These are phyloP conservation scores for Panellus pusillus DNA, from an alignment of 768 basidiomycete species.

Conservation along the genomic window DNA sequence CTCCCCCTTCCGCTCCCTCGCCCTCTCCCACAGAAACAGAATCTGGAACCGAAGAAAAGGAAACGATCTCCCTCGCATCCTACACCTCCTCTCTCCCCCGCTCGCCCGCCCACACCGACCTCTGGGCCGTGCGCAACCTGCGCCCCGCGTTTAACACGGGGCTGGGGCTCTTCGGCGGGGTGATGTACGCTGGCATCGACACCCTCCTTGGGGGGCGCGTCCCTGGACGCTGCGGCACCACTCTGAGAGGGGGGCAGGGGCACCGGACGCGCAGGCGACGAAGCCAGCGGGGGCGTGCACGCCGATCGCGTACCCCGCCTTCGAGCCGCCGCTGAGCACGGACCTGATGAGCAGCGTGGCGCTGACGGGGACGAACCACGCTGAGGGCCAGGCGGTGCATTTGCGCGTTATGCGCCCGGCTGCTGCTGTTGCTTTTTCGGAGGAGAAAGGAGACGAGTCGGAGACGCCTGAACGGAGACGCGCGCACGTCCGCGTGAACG, in stretches of 20 bases:
- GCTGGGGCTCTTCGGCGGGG: conserved; percentile 84
- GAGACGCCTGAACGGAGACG: conserved; percentile 47
- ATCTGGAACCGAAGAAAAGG: conserved; percentile 14
- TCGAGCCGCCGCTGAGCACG: conserved; percentile 87
- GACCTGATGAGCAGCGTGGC: conserved; percentile 90
- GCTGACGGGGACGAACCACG: conserved; percentile 92
- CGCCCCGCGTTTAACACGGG: conserved; percentile 83
- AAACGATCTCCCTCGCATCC: conserved; percentile 56
- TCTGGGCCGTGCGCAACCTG: conserved; percentile 88
- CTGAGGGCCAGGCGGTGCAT: conserved; percentile 95
- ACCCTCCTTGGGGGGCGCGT: conserved; percentile 80
- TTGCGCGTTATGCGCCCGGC: conserved; percentile 54
- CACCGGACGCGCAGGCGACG: conserved; percentile 71
- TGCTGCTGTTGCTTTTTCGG: conserved; percentile 21
- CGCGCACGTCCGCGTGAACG: conserved; percentile 75
- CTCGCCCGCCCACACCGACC: conserved; percentile 85
- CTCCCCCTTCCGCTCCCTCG: not conserved
- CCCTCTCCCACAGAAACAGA: not conserved
- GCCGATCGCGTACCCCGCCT: conserved; percentile 84
- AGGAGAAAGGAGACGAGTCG: conserved; percentile 18
- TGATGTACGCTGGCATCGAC: conserved; percentile 88
- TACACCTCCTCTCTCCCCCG: conserved; percentile 70
- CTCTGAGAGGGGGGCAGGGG: not conserved
- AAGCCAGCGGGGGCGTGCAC: conserved; percentile 60
- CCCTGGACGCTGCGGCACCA: conserved; percentile 87